phyloP scores from a whole-genome alignment of 441 rosid species.

The Gossypium schwendimanii region DNA sequence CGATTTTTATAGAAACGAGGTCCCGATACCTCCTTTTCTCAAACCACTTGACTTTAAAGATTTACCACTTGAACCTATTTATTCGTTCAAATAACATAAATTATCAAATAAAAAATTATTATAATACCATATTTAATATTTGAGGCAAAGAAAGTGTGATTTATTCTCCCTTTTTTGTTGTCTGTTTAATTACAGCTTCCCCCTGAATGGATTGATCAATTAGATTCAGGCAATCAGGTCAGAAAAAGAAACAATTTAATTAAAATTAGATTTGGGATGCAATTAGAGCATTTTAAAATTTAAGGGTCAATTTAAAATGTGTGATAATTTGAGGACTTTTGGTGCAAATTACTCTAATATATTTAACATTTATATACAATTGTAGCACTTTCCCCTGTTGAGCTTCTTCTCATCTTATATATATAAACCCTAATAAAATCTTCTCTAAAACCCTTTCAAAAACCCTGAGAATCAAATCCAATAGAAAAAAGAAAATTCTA shows the following conservation, averaged over 20 bases:
- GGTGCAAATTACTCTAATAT: no score
- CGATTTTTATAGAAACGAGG: no score
- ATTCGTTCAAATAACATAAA: no score
- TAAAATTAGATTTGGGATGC: background rate
- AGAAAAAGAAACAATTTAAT: background rate
- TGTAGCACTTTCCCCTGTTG: background rate
- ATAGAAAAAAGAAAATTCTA: background rate
- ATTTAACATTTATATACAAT: no score
- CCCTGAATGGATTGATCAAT: background rate
- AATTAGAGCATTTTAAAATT: no score
- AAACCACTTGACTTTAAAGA: no score
- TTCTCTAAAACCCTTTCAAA: background rate
- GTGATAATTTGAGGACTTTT: no score
- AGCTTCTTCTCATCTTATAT: background rate
- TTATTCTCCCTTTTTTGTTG: background rate
- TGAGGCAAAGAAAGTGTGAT: background rate
- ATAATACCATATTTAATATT: background rate
- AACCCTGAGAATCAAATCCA: background rate
- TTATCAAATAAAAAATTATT: no score
- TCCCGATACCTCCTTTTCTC: no score
- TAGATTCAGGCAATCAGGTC: background rate
- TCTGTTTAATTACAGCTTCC: background rate
- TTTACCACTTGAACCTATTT: no score
- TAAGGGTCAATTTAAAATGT: no score
- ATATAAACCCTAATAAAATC: background rate